A percentile compares a stretch with the other conserved stretches of the same genome.
Evolutionary conservation across 2,329 filamentous ascomycete species (phyloP).

Genomic region (Sarocladium oryzae): DNA sequence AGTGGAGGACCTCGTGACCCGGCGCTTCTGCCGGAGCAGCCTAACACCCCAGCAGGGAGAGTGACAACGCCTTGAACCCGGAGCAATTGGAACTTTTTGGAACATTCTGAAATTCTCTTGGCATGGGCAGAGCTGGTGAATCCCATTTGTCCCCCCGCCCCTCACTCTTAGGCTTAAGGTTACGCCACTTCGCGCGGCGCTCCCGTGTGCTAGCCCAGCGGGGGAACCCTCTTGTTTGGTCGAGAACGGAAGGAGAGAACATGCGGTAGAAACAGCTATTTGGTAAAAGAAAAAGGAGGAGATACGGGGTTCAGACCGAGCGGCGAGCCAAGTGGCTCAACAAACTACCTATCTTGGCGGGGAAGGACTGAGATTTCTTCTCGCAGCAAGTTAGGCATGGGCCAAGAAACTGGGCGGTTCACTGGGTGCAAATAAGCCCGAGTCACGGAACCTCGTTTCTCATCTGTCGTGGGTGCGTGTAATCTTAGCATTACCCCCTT

Average conservation of each 20-base stretch:
- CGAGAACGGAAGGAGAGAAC: background rate
- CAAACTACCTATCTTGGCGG: background rate
- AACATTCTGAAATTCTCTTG: conserved; percentile 7
- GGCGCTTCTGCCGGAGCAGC: background rate
- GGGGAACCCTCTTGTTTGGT: background rate
- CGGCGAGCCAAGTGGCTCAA: too few relatives aligned
- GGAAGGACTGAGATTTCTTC: background rate
- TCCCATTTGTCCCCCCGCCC: background rate
- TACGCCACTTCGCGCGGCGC: background rate
- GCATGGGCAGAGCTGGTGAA: too few relatives aligned
- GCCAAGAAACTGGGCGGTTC: background rate
- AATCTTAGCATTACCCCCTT: background rate
- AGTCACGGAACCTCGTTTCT: background rate
- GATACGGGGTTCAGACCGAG: conserved; percentile 1
- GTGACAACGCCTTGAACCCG: background rate
- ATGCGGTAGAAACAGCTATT: background rate
- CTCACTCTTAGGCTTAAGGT: background rate
- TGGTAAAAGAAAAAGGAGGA: background rate
- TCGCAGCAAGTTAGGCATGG: background rate
- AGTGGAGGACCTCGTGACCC: background rate
- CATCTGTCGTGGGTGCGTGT: too few relatives aligned
- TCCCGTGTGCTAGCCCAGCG: conserved; percentile 1
- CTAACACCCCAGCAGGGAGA: background rate
- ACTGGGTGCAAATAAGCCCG: background rate
- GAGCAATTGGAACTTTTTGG: conserved; percentile 3